Conservation (phyloP, 768 basidiomycete species). For the Tylopilus subfusipes region DNA sequence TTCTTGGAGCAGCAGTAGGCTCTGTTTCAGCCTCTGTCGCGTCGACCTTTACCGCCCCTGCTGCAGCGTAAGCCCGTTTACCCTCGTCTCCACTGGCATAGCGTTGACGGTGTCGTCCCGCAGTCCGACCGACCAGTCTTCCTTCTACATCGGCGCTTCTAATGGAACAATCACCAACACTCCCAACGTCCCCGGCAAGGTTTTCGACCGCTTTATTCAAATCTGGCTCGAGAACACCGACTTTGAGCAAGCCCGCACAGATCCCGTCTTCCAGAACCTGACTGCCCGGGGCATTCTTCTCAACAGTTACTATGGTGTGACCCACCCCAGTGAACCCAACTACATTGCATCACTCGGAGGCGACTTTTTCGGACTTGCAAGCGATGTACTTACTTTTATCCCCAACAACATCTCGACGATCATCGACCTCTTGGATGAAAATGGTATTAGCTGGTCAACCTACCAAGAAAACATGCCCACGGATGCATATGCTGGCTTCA, state of each 20-base stretch:
- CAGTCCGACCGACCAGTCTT: conserved; percentile 28
- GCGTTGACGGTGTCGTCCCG: not conserved
- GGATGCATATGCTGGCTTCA: conserved; percentile 44
- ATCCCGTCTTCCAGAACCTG: conserved; percentile 35
- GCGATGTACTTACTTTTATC: conserved; percentile 35
- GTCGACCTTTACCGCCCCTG: conserved; percentile 29
- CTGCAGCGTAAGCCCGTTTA: conserved; percentile 22
- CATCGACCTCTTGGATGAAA: conserved; percentile 57
- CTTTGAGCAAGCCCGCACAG: conserved; percentile 32
- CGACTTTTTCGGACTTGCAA: conserved; percentile 49
- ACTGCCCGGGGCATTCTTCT: conserved; percentile 49
- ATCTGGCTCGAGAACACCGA: conserved; percentile 68
- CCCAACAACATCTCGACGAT: conserved; percentile 52
- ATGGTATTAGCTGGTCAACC: conserved; percentile 55
- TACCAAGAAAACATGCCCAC: conserved; percentile 60
- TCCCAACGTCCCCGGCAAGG: conserved; percentile 38
- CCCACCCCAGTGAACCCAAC: conserved; percentile 64
- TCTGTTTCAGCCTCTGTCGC: conserved; percentile 22
- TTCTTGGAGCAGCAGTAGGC: conserved; percentile 14
- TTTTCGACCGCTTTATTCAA: conserved; percentile 47
- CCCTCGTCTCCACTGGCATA: not conserved
- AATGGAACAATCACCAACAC: conserved; percentile 43
- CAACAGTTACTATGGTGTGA: conserved; percentile 44
- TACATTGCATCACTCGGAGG: conserved; percentile 48
- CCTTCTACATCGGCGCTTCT: conserved; percentile 41